phyloP scores from a whole-genome alignment of 129 eudicot genomes.

The Scalesia atractyloides region DNA sequence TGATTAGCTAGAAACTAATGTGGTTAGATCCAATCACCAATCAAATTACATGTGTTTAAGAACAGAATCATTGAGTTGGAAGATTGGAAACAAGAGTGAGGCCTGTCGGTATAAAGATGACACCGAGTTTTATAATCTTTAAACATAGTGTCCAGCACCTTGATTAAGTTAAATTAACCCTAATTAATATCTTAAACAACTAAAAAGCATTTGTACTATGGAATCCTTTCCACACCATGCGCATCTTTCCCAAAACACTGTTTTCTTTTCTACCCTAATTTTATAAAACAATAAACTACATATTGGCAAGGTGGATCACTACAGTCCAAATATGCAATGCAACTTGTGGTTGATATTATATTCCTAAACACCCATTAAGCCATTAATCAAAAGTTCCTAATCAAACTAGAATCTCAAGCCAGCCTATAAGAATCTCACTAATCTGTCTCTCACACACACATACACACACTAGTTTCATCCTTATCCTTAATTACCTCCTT shows the following conservation, averaged over 20 bases:
- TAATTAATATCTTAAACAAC: slow-evolving; percentile 38
- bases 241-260: slow-evolving; percentile 37
- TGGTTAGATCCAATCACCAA: slow-evolving; percentile 43
- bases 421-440: slow-evolving; percentile 39
- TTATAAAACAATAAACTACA: background rate
- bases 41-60: slow-evolving; percentile 43
- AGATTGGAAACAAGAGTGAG: slow-evolving; percentile 54
- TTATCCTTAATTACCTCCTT: slow-evolving; percentile 40
- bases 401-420: slow-evolving; percentile 31
- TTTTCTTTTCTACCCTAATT: slow-evolving; percentile 3
- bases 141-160: slow-evolving; percentile 32
- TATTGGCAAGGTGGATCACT: slow-evolving; percentile 27
- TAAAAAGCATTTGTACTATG: slow-evolving; percentile 35
- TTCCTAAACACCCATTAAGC: slow-evolving; percentile 33
- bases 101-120: slow-evolving; percentile 64
- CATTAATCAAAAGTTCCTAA: slow-evolving; percentile 19
- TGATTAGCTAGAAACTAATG: slow-evolving; percentile 37
- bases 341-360: slow-evolving; percentile 24
- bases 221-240: slow-evolving; percentile 48
- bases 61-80: slow-evolving; percentile 51
- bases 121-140: slow-evolving; percentile 43
- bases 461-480: slow-evolving; percentile 35
- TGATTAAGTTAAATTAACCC: slow-evolving; percentile 21
- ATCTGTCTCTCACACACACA: slow-evolving; percentile 7
- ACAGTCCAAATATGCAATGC: slow-evolving; percentile 26